phyloP scores from a whole-genome alignment of 1,284 basidiomycete species.

The Phellopilus nigrolimitatus region DNA sequence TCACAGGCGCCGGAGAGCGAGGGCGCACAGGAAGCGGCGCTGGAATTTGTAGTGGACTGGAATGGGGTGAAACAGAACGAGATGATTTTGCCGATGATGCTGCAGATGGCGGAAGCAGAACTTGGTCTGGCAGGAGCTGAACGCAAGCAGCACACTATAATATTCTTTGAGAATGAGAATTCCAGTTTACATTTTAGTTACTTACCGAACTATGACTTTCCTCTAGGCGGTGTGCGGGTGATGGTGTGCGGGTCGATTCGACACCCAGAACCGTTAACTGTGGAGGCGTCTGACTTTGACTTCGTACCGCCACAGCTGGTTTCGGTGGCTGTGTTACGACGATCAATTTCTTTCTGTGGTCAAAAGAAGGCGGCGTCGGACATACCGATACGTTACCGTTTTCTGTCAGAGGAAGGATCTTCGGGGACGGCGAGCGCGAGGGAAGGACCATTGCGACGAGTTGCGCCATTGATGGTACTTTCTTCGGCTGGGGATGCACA shows the following conservation, averaged over 20 bases:
- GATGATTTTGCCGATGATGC: constrained; percentile 11
- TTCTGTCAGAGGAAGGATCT: neutral
- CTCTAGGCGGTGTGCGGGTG: neutral
- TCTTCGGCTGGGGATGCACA: constrained; percentile 15
- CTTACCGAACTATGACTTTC: neutral
- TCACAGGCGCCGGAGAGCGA: constrained; percentile 13
- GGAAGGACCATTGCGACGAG: constrained; percentile 17
- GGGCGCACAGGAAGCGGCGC: constrained; percentile 7
- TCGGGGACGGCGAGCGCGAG: constrained; percentile 15
- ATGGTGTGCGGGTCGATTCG: neutral
- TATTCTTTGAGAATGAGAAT: neutral
- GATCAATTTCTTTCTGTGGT: neutral
- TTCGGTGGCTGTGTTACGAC: neutral
- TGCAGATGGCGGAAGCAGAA: constrained; percentile 4
- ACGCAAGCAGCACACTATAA: neutral
- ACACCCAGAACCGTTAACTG: neutral
- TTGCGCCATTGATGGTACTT: constrained; percentile 16
- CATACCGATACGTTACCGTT: neutral
- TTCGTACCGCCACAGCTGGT: neutral
- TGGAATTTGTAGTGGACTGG: neutral
- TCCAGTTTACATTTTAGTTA: neutral
- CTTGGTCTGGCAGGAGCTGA: constrained; percentile 8
- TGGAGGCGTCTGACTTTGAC: neutral
- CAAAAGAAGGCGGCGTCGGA: neutral
- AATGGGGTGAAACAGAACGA: constrained; percentile 5